Percentiles rank a stretch among this genome's conserved stretches.
These are phyloP conservation scores for Mycena kentingensis DNA, from an alignment of 768 basidiomycete species.

Conservation along the genomic window DNA sequence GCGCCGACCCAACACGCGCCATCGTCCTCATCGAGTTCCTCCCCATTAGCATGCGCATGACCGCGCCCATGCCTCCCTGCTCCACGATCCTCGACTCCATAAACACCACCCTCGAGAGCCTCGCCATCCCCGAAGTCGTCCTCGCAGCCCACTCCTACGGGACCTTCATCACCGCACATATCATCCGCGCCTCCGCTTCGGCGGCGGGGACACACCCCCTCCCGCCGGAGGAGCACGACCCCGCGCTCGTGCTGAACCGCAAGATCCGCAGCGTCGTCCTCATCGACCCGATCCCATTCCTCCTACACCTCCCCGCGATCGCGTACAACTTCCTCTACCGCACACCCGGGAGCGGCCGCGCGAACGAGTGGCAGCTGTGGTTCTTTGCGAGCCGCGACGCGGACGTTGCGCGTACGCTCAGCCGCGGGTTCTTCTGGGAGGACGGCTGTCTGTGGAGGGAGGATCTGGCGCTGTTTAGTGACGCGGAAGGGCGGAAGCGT, in stretches of 20 bases:
- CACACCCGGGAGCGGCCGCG: conserved; percentile 37
- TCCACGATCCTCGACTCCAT: conserved; percentile 45
- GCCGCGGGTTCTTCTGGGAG: conserved; percentile 66
- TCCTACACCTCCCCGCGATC: conserved; percentile 63
- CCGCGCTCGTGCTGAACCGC: conserved; percentile 24
- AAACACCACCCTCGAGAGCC: conserved; percentile 44
- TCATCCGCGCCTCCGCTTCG: conserved; percentile 43
- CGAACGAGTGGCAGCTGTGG: conserved; percentile 68
- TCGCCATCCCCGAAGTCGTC: conserved; percentile 42
- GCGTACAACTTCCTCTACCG: conserved; percentile 71
- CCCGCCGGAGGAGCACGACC: conserved; percentile 9
- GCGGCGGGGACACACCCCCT: not conserved
- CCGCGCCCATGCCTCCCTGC: conserved; percentile 47
- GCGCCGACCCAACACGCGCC: conserved; percentile 51
- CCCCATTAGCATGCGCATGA: conserved; percentile 62
- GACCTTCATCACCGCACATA: conserved; percentile 56
- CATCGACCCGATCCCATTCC: conserved; percentile 66
- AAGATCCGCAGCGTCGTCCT: conserved; percentile 50
- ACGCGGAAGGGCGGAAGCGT: conserved; percentile 20
- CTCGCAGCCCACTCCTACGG: conserved; percentile 64
- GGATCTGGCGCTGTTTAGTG: conserved; percentile 42
- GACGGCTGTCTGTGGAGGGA: conserved; percentile 64
- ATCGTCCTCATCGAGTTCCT: conserved; percentile 63
- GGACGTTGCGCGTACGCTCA: conserved; percentile 59
- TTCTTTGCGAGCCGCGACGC: conserved; percentile 67